Evolutionary conservation across 2,329 filamentous ascomycete genomes (phyloP).

Genomic region (Beauveria bassiana): DNA sequence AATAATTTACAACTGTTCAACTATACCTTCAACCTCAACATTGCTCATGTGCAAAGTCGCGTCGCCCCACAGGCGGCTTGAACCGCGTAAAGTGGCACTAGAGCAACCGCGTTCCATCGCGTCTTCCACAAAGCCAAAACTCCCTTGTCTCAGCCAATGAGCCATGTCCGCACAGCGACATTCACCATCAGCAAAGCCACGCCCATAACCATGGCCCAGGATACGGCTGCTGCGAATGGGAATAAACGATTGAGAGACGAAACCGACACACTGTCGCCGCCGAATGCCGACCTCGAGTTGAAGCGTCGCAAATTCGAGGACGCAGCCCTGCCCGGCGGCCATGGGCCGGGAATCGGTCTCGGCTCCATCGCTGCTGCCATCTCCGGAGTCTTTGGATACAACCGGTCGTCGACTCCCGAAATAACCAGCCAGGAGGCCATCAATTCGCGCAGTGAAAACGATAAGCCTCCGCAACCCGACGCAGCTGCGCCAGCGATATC

Average conservation of each 20-base stretch:
- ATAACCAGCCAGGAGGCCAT: neutral
- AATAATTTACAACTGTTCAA: no score
- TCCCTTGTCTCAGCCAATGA: neutral
- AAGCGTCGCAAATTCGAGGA: slow-evolving; percentile 1
- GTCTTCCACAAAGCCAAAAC: slow-evolving; percentile 2
- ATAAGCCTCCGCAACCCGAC: neutral
- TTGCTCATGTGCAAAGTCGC: neutral
- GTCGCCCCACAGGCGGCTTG: neutral
- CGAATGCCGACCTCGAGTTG: neutral
- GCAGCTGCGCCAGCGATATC: neutral
- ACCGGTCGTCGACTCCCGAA: slow-evolving; percentile 14
- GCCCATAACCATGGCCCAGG: neutral
- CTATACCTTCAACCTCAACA: neutral
- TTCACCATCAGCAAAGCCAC: neutral
- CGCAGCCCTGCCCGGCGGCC: neutral
- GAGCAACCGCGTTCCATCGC: slow-evolving; percentile 5
- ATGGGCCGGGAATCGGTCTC: slow-evolving; percentile 1
- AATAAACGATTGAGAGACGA: slow-evolving; percentile 7
- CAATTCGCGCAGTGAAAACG: slow-evolving; percentile 2
- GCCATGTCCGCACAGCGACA: neutral
- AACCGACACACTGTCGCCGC: slow-evolving; percentile 4
- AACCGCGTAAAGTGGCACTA: slow-evolving; percentile 8
- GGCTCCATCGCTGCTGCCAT: slow-evolving; percentile 24
- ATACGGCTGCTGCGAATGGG: neutral
- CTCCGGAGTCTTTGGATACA: slow-evolving; percentile 20